These are phyloP conservation scores for Ustilago esculenta DNA, from an alignment of 1,284 basidiomycete species.

Conservation along the genomic window DNA sequence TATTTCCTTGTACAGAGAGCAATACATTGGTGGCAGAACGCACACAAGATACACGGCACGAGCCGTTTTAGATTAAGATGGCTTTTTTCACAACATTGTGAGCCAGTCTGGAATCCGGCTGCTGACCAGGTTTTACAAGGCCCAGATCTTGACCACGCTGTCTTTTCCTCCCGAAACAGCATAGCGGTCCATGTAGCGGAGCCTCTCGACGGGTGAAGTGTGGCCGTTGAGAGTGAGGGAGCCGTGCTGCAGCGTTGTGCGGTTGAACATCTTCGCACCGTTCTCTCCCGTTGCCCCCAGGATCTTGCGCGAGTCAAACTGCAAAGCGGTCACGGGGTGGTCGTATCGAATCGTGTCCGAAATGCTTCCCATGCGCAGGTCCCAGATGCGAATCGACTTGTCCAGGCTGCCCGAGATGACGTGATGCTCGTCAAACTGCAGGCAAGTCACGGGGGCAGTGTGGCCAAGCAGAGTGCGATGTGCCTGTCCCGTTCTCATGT, in stretches of 20 bases:
- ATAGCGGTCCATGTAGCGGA: slow-evolving; percentile 97
- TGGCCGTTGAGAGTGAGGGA: slow-evolving; percentile 89
- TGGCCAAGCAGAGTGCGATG: slow-evolving; percentile 93
- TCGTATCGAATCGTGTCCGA: slow-evolving; percentile 92
- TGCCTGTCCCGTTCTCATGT: slow-evolving; percentile 96
- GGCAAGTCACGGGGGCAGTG: slow-evolving; percentile 88
- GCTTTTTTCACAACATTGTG: too few relatives aligned
- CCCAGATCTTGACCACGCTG: slow-evolving; percentile 91
- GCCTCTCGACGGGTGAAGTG: slow-evolving; percentile 83
- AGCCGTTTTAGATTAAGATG: too few relatives aligned
- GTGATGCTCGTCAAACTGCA: slow-evolving; percentile 97
- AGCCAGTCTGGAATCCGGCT: too few relatives aligned
- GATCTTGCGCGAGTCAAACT: slow-evolving; percentile 93
- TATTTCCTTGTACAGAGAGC: too few relatives aligned
- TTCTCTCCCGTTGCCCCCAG: slow-evolving; percentile 93
- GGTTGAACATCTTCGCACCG: slow-evolving; percentile 93
- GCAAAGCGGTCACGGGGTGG: slow-evolving; percentile 86
- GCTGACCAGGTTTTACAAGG: slow-evolving; percentile 72
- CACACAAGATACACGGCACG: too few relatives aligned
- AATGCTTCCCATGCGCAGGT: slow-evolving; percentile 87
- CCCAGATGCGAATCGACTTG: slow-evolving; percentile 83
- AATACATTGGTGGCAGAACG: too few relatives aligned
- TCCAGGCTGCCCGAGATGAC: slow-evolving; percentile 91
- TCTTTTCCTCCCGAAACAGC: slow-evolving; percentile 90
- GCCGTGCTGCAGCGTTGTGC: slow-evolving; percentile 88